Evolutionary conservation across 805 yeast species (phyloP).

Genomic region (Pichia nanzhaoensis): DNA sequence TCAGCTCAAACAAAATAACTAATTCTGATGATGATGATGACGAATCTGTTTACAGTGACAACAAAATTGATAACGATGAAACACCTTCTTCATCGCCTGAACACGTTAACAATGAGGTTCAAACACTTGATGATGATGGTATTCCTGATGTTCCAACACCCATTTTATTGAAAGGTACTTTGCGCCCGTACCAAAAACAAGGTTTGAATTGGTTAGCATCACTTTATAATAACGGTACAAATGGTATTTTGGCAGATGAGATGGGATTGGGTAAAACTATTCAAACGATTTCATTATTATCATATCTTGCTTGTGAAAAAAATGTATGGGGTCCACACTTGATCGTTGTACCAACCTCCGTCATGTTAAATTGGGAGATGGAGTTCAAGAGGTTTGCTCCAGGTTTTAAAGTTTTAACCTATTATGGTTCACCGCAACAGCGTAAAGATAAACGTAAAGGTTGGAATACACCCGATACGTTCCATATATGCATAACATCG

Average conservation of each 20-base stretch:
- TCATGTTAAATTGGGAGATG: constrained; percentile 98
- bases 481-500: constrained; percentile 95
- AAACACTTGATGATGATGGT: constrained; percentile 21
- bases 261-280: constrained; percentile 98
- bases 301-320: constrained; percentile 89
- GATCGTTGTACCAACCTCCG: constrained; percentile 95
- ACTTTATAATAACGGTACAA: constrained; percentile 82
- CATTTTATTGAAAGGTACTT: constrained; percentile 64
- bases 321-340: constrained; percentile 97
- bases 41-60: constrained; percentile 30
- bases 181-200: constrained; percentile 89
- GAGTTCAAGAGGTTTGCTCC: constrained; percentile 98
- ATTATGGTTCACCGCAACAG: constrained; percentile 95
- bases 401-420: constrained; percentile 90
- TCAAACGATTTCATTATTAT: constrained; percentile 81
- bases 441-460: constrained; percentile 94
- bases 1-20: constrained; percentile 18
- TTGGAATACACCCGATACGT: constrained; percentile 94
- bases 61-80: constrained; percentile 21
- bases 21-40: constrained; percentile 25
- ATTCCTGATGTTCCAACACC: constrained; percentile 77
- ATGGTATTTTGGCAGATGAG: constrained; percentile 97
- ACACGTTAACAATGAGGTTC: constrained; percentile 19
- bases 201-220: constrained; percentile 98
- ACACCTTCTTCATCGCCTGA: constrained; percentile 35